Base-by-base conservation (phyloP, 768 basidiomycete species). In the Phylloporus sp. region DNA sequence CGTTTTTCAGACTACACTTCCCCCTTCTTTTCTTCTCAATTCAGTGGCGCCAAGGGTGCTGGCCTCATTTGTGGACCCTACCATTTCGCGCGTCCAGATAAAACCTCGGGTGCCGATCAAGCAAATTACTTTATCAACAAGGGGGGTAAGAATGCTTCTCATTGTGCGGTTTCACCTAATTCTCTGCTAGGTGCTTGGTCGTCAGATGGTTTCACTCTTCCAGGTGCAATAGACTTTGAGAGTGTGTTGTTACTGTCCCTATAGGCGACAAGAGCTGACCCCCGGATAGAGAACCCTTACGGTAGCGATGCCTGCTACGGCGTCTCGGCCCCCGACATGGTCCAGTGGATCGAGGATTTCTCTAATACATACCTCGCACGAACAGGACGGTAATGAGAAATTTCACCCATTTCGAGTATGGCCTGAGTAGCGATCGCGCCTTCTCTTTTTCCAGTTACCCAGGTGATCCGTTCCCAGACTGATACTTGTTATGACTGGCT, bases 221-320 rank as follows among this genome's bases (percentile, higher is more conserved):
- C 85, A 23, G 83, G 83, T 11, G 79, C 79, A 6, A 64, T 85
- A 11, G 84, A 85, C 55, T 79, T 86, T 47, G 81, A 86, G 58
- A 77, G 83, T 84, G 31, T 50, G 75, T 59, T 4, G 9, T 26
- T 34, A 5, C 11, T 44, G 16, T 42, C 23, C 7, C 20, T 8
- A 2, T 16, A 11, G 10, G 20, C 28, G 44, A 26, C 16, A 24
- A 26, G 23, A 23, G 24, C 52, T 57, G 10, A 47, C 36, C 3
- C 18, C 7, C 18, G 15, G 4, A 39, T 50, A 85, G 81, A 80
- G 52, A 79, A 78, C 59, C 77, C 81, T 6, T 64, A 65, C 56
- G 79, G 78, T 23, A 72, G 70, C 6, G 72, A 72, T 6, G 70
- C 70, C 40, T 86, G 82, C 65, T 85, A 81, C 55, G 82, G 75